A percentile compares a stretch with the other conserved stretches of the same genome.
Evolutionary conservation across 2,329 filamentous ascomycete species (phyloP).

Genomic region (Pestalotiopsis fici): DNA sequence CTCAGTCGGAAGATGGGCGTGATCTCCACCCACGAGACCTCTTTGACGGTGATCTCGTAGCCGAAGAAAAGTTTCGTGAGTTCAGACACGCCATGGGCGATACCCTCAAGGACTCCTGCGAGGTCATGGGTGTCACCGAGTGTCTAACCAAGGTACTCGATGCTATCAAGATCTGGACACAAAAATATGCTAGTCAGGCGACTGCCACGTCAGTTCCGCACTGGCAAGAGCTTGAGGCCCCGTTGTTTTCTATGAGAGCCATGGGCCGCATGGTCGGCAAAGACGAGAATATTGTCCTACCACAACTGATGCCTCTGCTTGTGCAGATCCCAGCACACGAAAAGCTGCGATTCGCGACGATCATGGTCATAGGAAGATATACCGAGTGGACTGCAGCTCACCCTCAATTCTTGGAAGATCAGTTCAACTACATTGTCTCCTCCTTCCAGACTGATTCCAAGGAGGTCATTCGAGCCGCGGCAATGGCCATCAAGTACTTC

Average conservation of each 20-base stretch:
- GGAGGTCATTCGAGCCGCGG: constrained; percentile 89
- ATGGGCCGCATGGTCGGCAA: constrained; percentile 95
- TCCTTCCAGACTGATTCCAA: constrained; percentile 87
- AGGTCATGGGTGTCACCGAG: constrained; percentile 91
- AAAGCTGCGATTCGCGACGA: constrained; percentile 97
- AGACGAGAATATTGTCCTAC: constrained; percentile 83
- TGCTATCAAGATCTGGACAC: constrained; percentile 86
- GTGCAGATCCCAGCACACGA: constrained; percentile 94
- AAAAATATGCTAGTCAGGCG: constrained; percentile 75
- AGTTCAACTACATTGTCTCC: constrained; percentile 93
- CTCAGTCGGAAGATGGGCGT: constrained; percentile 70
- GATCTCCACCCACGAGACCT: constrained; percentile 66
- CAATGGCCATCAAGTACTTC: constrained; percentile 94
- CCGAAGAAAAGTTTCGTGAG: constrained; percentile 94
- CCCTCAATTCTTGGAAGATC: constrained; percentile 85
- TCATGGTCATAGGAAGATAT: constrained; percentile 95
- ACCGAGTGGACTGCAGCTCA: constrained; percentile 98
- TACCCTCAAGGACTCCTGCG: constrained; percentile 93
- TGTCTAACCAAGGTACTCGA: constrained; percentile 88
- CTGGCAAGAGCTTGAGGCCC: constrained; percentile 96
- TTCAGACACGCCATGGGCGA: constrained; percentile 98
- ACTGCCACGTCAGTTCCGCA: constrained; percentile 77
- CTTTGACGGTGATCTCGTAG: constrained; percentile 93
- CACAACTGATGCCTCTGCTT: constrained; percentile 71
- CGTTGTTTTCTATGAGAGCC: constrained; percentile 90